These are phyloP conservation scores for Magnusiomyces tetraspermus DNA, from an alignment of 1,139 yeast species.

Conservation along the genomic window DNA sequence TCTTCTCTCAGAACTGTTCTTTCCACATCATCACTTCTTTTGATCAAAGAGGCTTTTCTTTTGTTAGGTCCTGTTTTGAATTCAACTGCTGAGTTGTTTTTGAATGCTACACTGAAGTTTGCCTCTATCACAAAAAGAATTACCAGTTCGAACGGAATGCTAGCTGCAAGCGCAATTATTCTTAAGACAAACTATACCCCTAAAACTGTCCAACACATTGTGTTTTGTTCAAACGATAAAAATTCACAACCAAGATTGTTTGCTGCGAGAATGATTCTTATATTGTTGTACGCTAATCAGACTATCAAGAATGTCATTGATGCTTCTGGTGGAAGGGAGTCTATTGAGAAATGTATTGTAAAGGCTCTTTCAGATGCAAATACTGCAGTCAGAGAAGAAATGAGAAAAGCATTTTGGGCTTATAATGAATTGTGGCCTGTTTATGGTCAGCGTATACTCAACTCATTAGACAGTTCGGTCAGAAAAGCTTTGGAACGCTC, in stretches of 20 bases:
- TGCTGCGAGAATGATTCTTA: constrained; percentile 62
- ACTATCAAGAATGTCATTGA: constrained; percentile 29
- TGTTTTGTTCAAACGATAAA: constrained; percentile 52
- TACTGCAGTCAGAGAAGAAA: constrained; percentile 67
- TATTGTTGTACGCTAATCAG: constrained; percentile 37
- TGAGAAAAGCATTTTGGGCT: constrained; percentile 69
- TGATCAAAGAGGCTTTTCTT: constrained; percentile 64
- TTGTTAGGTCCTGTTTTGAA: constrained; percentile 46
- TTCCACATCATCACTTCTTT: constrained; percentile 63
- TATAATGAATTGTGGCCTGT: constrained; percentile 43
- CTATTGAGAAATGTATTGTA: constrained; percentile 43
- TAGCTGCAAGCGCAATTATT: constrained; percentile 54
- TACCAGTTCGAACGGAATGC: constrained; percentile 65
- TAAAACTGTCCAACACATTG: constrained; percentile 47
- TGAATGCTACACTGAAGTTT: constrained; percentile 50
- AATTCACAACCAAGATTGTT: constrained; percentile 60
- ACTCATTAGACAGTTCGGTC: constrained; percentile 39
- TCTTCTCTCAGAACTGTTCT: constrained; percentile 76
- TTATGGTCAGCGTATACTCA: constrained; percentile 32
- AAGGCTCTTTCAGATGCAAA: constrained; percentile 72
- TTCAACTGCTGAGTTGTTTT: constrained; percentile 49
- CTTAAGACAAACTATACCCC: constrained; percentile 45
- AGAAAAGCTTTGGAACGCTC: constrained; percentile 49
- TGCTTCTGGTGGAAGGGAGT: constrained; percentile 36
- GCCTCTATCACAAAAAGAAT: constrained; percentile 73